These are phyloP conservation scores for Verbena officinalis DNA, from an alignment of 257 asterid genomes.

Conservation along the genomic window DNA sequence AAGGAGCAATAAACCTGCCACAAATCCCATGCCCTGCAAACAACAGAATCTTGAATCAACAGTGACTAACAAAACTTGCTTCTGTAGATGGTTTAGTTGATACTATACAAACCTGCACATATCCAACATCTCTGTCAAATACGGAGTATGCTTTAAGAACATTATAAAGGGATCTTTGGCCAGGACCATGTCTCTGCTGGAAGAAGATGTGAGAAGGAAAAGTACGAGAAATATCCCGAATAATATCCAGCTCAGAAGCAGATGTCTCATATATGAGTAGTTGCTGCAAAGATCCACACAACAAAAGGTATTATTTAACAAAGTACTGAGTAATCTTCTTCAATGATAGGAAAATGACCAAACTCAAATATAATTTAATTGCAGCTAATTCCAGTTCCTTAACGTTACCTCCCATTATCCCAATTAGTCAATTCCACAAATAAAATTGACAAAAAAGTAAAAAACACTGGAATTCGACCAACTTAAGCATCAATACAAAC, in stretches of 20 bases:
- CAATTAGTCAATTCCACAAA: not conserved
- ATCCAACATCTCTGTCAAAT: slow-evolving; percentile 95
- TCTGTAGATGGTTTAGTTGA: slow-evolving; percentile 23
- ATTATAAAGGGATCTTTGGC: slow-evolving; percentile 97
- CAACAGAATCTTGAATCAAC: slow-evolving; percentile 33
- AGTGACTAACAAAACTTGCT: slow-evolving; percentile 18
- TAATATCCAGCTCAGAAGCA: slow-evolving; percentile 95
- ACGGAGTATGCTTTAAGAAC: slow-evolving; percentile 97
- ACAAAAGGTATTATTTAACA: not conserved
- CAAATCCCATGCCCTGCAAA: slow-evolving; percentile 98
- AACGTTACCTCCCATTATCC: not conserved
- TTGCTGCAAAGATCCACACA: slow-evolving; percentile 76
- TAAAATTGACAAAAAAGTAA: not conserved
- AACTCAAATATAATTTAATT: not conserved
- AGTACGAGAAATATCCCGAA: slow-evolving; percentile 97
- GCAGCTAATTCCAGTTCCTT: not conserved
- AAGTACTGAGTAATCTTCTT: not conserved
- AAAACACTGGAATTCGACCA: not conserved
- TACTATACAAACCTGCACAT: slow-evolving; percentile 75
- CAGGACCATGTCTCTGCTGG: slow-evolving; percentile 99
- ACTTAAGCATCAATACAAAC: not conserved
- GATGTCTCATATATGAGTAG: slow-evolving; percentile 97
- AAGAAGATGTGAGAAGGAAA: slow-evolving; percentile 99
- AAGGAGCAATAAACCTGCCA: slow-evolving; percentile 94
- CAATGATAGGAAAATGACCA: not conserved